These are phyloP conservation scores for Colletotrichum sp. DNA, from an alignment of 2,329 filamentous ascomycete genomes.

Conservation along the genomic window DNA sequence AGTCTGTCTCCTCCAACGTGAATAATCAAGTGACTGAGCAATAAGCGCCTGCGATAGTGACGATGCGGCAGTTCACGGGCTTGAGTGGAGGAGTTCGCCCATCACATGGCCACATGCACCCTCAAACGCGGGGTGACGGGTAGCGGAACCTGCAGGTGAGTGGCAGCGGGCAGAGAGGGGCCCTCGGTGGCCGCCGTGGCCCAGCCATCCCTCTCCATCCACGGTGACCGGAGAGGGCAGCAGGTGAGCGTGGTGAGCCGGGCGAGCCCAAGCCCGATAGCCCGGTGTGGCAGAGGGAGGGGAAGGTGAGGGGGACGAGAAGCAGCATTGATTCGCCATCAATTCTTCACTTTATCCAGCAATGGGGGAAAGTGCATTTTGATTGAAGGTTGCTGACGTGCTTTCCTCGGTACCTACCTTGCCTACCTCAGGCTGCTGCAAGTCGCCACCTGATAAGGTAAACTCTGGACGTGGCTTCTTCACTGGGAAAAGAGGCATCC, in stretches of 20 bases:
- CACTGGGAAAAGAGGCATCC: not conserved
- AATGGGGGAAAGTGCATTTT: not conserved
- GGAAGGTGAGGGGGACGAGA: not conserved
- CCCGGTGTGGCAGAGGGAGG: not conserved
- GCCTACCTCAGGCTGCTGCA: not conserved
- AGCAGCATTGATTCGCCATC: not conserved
- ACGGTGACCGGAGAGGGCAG: not conserved
- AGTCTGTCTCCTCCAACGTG: not conserved
- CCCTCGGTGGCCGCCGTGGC: not conserved
- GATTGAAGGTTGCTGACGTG: not conserved
- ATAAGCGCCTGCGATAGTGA: conserved; percentile 1
- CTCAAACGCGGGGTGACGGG: conserved; percentile 13
- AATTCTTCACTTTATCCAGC: not conserved
- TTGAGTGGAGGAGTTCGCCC: conserved; percentile 19
- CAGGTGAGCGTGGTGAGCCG: not conserved
- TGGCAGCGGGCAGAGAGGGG: not conserved
- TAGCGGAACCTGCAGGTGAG: not conserved
- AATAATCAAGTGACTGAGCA: conserved; percentile 10
- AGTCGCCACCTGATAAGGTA: not conserved
- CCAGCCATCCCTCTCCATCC: not conserved
- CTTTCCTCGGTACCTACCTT: not conserved
- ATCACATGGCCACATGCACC: conserved; percentile 15
- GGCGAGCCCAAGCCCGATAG: not conserved
- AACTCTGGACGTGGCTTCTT: not conserved
- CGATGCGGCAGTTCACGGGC: conserved; percentile 2